Percentiles rank a stretch among this genome's conserved stretches.
Evolutionary conservation across 805 yeast species (phyloP).

Genomic region (Ogataea henricii): DNA sequence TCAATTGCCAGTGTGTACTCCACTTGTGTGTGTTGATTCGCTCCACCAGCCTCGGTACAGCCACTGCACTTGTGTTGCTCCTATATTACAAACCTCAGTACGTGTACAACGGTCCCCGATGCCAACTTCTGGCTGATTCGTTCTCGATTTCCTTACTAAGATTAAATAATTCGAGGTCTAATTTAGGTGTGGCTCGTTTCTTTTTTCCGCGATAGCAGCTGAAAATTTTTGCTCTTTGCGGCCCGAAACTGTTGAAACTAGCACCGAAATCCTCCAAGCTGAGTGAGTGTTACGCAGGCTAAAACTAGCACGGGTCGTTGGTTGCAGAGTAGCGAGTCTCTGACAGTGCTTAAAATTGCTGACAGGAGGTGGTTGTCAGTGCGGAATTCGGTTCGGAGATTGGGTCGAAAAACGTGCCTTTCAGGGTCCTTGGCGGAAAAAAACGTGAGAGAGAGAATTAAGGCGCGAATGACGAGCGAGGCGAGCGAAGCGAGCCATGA

Average conservation of each 20-base stretch:
- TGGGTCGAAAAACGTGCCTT: not conserved
- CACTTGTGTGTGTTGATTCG: no score
- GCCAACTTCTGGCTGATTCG: not conserved
- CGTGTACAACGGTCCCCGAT: not conserved
- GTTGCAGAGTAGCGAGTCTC: no score
- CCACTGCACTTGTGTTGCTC: no score
- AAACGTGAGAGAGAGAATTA: not conserved
- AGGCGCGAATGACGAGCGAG: not conserved
- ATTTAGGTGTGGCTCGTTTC: conserved; percentile 8
- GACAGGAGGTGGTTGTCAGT: no score
- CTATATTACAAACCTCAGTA: not conserved
- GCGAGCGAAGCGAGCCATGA: no score
- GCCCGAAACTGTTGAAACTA: no score
- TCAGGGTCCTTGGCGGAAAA: not conserved
- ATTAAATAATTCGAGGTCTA: not conserved
- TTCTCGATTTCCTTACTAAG: conserved; percentile 1
- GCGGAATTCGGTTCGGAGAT: no score
- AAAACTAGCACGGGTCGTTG: no score
- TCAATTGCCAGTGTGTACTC: not conserved
- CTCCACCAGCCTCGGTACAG: no score
- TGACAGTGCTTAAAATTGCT: no score
- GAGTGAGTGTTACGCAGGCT: no score
- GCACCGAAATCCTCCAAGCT: no score
- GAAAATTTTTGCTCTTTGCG: not conserved
- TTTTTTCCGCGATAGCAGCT: not conserved